A percentile compares a stretch with the other conserved stretches of the same genome.
Conservation (phyloP, 352 stramenopile species). For the Peronospora belbahrii region DNA sequence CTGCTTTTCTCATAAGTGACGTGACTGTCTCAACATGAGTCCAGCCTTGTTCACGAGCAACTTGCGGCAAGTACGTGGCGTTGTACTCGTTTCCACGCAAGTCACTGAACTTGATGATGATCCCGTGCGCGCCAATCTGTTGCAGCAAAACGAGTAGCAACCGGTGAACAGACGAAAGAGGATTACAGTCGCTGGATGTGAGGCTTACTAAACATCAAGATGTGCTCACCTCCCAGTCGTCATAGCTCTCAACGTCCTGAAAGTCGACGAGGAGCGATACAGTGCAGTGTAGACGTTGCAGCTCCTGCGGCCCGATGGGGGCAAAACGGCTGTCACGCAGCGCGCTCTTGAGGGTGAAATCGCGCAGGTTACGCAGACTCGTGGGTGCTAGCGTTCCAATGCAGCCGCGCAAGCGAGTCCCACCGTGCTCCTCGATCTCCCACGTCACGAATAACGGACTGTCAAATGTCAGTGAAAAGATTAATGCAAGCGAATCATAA, state of each 20-base stretch:
- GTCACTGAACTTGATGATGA: slow-evolving; percentile 77
- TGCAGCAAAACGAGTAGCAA: background rate
- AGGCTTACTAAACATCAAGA: too few species aligned
- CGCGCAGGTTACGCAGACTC: slow-evolving; percentile 51
- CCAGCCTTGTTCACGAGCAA: slow-evolving; percentile 71
- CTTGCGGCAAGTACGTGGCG: slow-evolving; percentile 73
- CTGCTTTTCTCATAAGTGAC: slow-evolving; percentile 74
- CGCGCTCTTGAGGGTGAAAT: slow-evolving; percentile 81
- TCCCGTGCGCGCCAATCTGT: slow-evolving; percentile 63
- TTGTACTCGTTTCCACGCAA: slow-evolving; percentile 40
- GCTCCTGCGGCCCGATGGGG: slow-evolving; percentile 57
- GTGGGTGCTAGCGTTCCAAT: slow-evolving; percentile 73
- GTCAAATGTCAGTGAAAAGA: too few species aligned
- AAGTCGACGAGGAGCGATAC: slow-evolving; percentile 82
- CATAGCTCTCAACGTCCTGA: slow-evolving; percentile 60
- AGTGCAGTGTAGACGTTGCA: slow-evolving; percentile 60
- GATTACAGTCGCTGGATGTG: too few species aligned
- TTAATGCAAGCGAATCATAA: background rate
- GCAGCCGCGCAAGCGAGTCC: slow-evolving; percentile 52
- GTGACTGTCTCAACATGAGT: slow-evolving; percentile 60
- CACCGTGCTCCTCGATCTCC: slow-evolving; percentile 58
- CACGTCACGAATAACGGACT: slow-evolving; percentile 80
- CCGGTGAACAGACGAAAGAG: background rate
- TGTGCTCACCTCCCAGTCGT: slow-evolving; percentile 65
- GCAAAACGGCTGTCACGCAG: slow-evolving; percentile 71